These are phyloP conservation scores for Magnusiomyces suaveolens DNA, from an alignment of 1,139 yeast genomes.

Conservation along the genomic window DNA sequence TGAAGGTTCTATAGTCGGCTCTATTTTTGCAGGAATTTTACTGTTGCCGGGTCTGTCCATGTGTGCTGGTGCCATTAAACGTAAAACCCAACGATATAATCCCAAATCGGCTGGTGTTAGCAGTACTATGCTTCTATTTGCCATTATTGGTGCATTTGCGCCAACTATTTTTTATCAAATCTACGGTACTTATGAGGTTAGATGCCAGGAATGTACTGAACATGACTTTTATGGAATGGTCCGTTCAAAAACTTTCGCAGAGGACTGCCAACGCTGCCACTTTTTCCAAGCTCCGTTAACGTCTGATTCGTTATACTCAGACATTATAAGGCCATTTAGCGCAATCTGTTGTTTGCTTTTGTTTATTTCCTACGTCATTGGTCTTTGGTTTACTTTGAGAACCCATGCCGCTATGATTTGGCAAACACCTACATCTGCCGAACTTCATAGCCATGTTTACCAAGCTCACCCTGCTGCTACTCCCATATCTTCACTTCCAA, in stretches of 20 bases:
- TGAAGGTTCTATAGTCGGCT: slow-evolving; percentile 96
- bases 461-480: slow-evolving; percentile 6
- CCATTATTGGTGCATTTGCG: slow-evolving; percentile 84
- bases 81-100: slow-evolving; percentile 90
- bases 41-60: slow-evolving; percentile 88
- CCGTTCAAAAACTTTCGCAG: slow-evolving; percentile 8
- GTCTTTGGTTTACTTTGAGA: slow-evolving; percentile 82
- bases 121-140: slow-evolving; percentile 87
- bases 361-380: slow-evolving; percentile 80
- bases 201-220: slow-evolving; percentile 45
- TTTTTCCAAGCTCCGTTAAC: slow-evolving; percentile 67
- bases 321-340: slow-evolving; percentile 71
- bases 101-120: slow-evolving; percentile 97
- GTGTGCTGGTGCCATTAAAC: slow-evolving; percentile 90
- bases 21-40: slow-evolving; percentile 84
- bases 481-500: slow-evolving; percentile 1
- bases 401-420: slow-evolving; percentile 96
- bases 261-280: slow-evolving; percentile 61
- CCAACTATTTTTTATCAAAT: slow-evolving; percentile 88
- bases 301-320: slow-evolving; percentile 48
- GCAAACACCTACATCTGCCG: slow-evolving; percentile 54
- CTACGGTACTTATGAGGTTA: slow-evolving; percentile 77
- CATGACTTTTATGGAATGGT: slow-evolving; percentile 14
- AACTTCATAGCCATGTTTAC: slow-evolving; percentile 16
- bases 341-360: slow-evolving; percentile 69